Percentiles rank a stretch among this genome's conserved stretches.
Evolutionary conservation across 148 eudicot species (phyloP).

Genomic region (Fagopyrum tataricum): DNA sequence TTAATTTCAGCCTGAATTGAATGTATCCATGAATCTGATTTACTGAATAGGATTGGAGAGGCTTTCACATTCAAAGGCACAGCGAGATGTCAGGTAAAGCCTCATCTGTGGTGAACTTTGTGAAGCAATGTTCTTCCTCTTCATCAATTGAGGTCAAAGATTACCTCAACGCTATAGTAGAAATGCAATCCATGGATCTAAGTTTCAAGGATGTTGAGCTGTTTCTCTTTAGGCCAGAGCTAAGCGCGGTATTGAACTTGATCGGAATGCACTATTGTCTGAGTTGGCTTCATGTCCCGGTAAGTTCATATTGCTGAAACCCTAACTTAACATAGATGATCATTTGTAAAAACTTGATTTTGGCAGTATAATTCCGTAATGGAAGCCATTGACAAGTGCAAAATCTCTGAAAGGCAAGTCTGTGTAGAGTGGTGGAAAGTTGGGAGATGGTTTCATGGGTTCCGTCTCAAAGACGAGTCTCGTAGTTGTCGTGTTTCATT

Average conservation of each 20-base stretch:
- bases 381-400: constrained; percentile 39
- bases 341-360: neutral
- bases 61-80: constrained; percentile 38
- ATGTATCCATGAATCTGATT: no score
- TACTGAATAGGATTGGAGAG: constrained; percentile 11
- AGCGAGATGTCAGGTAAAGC: constrained; percentile 47
- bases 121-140: constrained; percentile 39
- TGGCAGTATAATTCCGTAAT: constrained; percentile 39
- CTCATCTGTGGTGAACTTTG: constrained; percentile 32
- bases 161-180: constrained; percentile 55
- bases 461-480: constrained; percentile 66
- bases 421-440: constrained; percentile 87
- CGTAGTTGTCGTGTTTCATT: constrained; percentile 46
- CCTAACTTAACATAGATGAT: neutral
- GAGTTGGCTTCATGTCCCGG: constrained; percentile 62
- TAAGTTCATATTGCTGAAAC: constrained; percentile 22
- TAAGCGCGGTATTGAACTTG: constrained; percentile 56
- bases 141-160: constrained; percentile 66
- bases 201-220: constrained; percentile 63
- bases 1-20: no score
- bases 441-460: constrained; percentile 76
- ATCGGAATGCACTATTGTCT: constrained; percentile 80
- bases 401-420: constrained; percentile 56
- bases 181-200: constrained; percentile 40
- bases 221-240: constrained; percentile 57